phyloP scores from a whole-genome alignment of 306 rosid species.

The Prunus armeniaca region DNA sequence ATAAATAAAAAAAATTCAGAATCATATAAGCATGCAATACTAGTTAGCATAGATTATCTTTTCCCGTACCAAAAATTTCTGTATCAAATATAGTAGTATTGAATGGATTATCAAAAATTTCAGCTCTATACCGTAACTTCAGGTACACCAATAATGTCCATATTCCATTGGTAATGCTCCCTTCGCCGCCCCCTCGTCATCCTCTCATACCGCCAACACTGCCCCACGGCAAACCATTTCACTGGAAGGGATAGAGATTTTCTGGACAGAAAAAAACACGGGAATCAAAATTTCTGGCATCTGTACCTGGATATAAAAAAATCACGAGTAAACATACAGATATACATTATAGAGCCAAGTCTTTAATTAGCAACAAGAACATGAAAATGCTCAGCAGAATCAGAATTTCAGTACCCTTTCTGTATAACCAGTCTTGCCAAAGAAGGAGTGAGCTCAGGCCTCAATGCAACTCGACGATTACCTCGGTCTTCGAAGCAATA shows the following conservation, averaged over 20 bases:
- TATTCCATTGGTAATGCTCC: constrained; percentile 98
- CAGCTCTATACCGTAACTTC: constrained; percentile 64
- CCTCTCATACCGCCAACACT: constrained; percentile 98
- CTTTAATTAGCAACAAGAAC: constrained; percentile 11
- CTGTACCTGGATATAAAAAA: constrained; percentile 38
- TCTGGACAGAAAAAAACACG: constrained; percentile 52
- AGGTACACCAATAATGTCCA: constrained; percentile 92
- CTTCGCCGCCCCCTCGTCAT: constrained; percentile 97
- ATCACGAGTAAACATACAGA: constrained; percentile 20
- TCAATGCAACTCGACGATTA: constrained; percentile 89
- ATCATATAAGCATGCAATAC: neutral
- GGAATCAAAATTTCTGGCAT: constrained; percentile 37
- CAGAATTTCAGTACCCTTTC: constrained; percentile 67
- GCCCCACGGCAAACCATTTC: constrained; percentile 98
- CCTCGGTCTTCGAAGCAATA: constrained; percentile 98
- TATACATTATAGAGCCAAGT: constrained; percentile 11
- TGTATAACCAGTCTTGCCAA: constrained; percentile 93
- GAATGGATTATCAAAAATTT: neutral
- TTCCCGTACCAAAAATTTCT: no score
- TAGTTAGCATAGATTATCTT: no score
- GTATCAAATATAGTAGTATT: no score
- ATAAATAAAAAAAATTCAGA: neutral
- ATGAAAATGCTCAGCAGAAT: constrained; percentile 24
- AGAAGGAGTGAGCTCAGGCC: constrained; percentile 98
- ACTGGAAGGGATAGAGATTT: constrained; percentile 84